Conservation (phyloP, 202 grass and related monocot genomes). For the Hordeum pubiflorum region DNA sequence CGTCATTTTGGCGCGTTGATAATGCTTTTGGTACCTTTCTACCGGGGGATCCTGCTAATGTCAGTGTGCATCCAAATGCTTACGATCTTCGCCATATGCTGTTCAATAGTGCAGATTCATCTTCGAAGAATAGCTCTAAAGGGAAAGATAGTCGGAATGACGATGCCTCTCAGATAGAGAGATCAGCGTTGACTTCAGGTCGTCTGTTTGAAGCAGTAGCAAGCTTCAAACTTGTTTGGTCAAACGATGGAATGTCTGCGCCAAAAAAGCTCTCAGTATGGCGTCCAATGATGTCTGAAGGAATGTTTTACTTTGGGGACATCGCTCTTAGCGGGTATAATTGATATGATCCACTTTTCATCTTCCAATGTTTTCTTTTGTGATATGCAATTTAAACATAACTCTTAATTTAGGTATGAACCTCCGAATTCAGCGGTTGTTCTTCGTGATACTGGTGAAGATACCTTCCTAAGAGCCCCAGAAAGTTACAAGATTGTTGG, state of each 20-base stretch:
- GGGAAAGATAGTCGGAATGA: constrained; percentile 29
- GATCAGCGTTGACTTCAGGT: constrained; percentile 55
- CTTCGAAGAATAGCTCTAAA: constrained; percentile 36
- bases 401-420: constrained; percentile 57
- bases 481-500: constrained; percentile 68
- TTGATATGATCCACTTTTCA: constrained; percentile 11
- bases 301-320: constrained; percentile 82
- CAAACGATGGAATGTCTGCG: constrained; percentile 56
- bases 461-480: constrained; percentile 67
- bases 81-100: constrained; percentile 83
- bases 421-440: constrained; percentile 90
- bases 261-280: constrained; percentile 88
- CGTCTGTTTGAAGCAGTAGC: constrained; percentile 75
- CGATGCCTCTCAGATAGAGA: constrained; percentile 38
- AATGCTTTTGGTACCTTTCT: constrained; percentile 97
- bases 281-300: constrained; percentile 72
- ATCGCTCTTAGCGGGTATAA: constrained; percentile 81
- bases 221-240: constrained; percentile 90
- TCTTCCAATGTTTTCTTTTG: constrained; percentile 1
- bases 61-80: constrained; percentile 51
- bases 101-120: constrained; percentile 42
- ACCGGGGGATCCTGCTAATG: constrained; percentile 47
- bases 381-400: constrained; percentile 13
- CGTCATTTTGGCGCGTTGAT: constrained; percentile 75
- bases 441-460: constrained; percentile 64